A percentile compares a stretch with the other conserved stretches of the same genome.
phyloP scores from a whole-genome alignment of 768 basidiomycete genomes.

The Tylopilus sp. region DNA sequence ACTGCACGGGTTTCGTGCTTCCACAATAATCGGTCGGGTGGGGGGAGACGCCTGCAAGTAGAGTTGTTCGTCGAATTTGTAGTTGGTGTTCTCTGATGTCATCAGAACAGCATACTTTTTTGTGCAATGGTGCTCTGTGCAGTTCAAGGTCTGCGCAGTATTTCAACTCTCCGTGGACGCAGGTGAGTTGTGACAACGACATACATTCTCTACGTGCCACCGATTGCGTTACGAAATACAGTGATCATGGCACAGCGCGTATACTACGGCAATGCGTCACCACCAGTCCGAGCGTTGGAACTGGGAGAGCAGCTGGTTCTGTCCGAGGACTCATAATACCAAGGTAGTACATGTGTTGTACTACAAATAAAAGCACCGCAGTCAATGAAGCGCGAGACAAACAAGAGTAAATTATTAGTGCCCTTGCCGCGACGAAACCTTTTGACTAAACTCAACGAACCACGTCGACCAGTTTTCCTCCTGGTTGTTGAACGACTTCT shows the following conservation, averaged over 20 bases:
- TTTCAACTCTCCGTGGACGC: slow-evolving; percentile 80
- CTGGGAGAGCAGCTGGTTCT: slow-evolving; percentile 65
- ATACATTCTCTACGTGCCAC: slow-evolving; percentile 6
- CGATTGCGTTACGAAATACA: slow-evolving; percentile 29
- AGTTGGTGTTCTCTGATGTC: slow-evolving; percentile 15
- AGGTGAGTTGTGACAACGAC: slow-evolving; percentile 43
- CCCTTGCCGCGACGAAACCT: slow-evolving; percentile 13
- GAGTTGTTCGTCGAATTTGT: slow-evolving; percentile 18
- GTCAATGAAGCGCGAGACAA: slow-evolving; percentile 24
- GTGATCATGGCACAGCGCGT: slow-evolving; percentile 73
- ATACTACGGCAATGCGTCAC: slow-evolving; percentile 69
- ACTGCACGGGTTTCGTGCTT: slow-evolving; percentile 79
- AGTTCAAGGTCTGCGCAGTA: slow-evolving; percentile 79
- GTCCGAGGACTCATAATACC: slow-evolving; percentile 42
- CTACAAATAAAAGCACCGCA: slow-evolving; percentile 1
- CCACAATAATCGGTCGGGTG: slow-evolving; percentile 79
- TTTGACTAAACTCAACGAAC: slow-evolving; percentile 18
- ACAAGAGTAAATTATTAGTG: slow-evolving; percentile 29
- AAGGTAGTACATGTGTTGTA: not conserved
- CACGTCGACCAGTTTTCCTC: slow-evolving; percentile 18
- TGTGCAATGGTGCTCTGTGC: slow-evolving; percentile 64
- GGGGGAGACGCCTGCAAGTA: slow-evolving; percentile 87
- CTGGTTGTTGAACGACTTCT: slow-evolving; percentile 18
- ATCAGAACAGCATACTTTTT: slow-evolving; percentile 79
- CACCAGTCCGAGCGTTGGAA: slow-evolving; percentile 44